Base-by-base conservation (phyloP, 2,329 filamentous ascomycete species). In the Talaromyces sp. region DNA sequence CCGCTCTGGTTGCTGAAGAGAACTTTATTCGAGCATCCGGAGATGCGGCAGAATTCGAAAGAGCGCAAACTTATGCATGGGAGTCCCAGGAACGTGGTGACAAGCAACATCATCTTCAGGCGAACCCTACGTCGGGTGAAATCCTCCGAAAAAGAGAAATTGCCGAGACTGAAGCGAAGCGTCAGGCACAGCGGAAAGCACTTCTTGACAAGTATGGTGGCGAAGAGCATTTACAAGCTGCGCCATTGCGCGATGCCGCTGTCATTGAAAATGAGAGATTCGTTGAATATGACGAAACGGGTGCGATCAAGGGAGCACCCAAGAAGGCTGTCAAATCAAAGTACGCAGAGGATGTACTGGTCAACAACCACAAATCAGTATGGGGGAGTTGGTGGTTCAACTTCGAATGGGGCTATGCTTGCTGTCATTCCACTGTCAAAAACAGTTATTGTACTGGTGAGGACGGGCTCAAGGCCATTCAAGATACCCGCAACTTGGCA, bases 301-400 rank as follows among this genome's bases (percentile, higher is more conserved):
- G 95, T 4, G 80, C 88, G 58, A 88, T 98, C 79, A 98, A 98
- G 78, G 93, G 93, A n/a, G 86, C 86, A 28, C 88, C 88, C 0
- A 90, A 88, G 72, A 85, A 85, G 60, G 84, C 84, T 58, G 89
- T 88, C 57, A 93, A 90, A 74, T 96, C 92, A 47, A 98, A 97
- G 73, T 99, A 99, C 71, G 78, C 88, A 4, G 95, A 99, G 72
- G 92, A 99, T 70, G 82, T 97, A 0, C 80, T 90, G 59, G 84
- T 89, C 73, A 93, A 96, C 79, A 99, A 99, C 71, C 95, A 99
- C 77, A 92, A 86, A 3, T 88, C 89, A 0, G 88, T 96, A 3
- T 99, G 92, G 91, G 95, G 95, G 55, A 96, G 92, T 70, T 99
- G 95, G 95, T 99, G 95, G 95, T 85, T 87, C 58, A 88, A 91